Percentiles rank a stretch among this genome's conserved stretches.
These are phyloP conservation scores for Aspergillus ostianus DNA, from an alignment of 495 filamentous ascomycete genomes.

Conservation along the genomic window DNA sequence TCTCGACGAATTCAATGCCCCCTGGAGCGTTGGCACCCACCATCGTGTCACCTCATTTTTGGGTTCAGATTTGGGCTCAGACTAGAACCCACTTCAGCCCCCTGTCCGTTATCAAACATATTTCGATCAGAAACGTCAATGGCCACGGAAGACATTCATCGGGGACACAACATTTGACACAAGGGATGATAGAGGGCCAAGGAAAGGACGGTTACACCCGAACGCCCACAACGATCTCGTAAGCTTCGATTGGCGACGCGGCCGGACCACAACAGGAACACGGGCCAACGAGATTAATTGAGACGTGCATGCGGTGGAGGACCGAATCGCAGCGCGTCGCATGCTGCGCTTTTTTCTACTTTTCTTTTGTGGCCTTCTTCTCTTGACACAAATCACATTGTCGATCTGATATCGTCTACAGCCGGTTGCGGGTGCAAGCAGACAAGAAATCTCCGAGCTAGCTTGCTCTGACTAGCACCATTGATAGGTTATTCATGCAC, in stretches of 20 bases:
- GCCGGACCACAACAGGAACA: not conserved
- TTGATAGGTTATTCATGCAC: conserved; percentile 3
- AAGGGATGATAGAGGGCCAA: not conserved
- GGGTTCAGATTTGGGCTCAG: not conserved
- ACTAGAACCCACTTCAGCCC: not conserved
- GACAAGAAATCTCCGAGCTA: conserved; percentile 13
- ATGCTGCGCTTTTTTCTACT: not conserved
- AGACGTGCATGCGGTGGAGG: not conserved
- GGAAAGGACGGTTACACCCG: conserved; percentile 6
- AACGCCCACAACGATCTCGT: conserved; percentile 2
- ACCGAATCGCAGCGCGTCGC: not conserved
- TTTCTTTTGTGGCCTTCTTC: no score
- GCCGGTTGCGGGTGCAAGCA: not conserved
- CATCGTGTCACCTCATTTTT: not conserved
- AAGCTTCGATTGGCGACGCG: not conserved
- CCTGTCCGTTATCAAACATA: not conserved
- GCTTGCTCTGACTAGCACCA: not conserved
- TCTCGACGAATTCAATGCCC: not conserved
- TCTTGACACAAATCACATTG: conserved; percentile 13
- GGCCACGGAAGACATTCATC: not conserved
- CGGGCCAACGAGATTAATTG: conserved; percentile 4
- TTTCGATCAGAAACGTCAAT: not conserved
- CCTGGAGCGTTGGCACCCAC: not conserved
- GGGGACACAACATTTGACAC: not conserved
- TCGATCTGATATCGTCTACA: conserved; percentile 6